A percentile compares a stretch with the other conserved stretches of the same genome.
These are phyloP conservation scores for Penicillium alfredii DNA, from an alignment of 495 filamentous ascomycete genomes.

Conservation along the genomic window DNA sequence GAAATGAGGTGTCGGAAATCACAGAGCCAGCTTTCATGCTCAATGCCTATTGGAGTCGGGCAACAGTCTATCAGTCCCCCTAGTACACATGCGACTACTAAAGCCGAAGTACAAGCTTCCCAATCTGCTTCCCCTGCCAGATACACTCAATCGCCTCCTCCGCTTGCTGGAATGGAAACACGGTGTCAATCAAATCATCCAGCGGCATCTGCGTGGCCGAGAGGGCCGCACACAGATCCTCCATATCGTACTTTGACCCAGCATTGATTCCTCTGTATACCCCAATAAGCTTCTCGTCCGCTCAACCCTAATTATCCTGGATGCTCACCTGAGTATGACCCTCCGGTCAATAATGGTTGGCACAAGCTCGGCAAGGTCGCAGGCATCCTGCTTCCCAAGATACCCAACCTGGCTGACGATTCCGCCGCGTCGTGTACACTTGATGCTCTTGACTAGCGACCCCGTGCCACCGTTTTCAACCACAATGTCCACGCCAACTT, in stretches of 20 bases:
- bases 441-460: slow-evolving; percentile 31
- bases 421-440: slow-evolving; percentile 30
- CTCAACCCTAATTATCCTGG: neutral
- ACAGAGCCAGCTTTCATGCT: no score
- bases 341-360: slow-evolving; percentile 30
- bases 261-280: slow-evolving; percentile 31
- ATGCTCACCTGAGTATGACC: slow-evolving; percentile 20
- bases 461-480: slow-evolving; percentile 33
- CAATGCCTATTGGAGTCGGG: no score
- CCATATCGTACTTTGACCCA: slow-evolving; percentile 32
- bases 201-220: slow-evolving; percentile 18
- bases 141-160: slow-evolving; percentile 33
- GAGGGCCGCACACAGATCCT: slow-evolving; percentile 28
- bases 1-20: no score
- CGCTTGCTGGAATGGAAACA: slow-evolving; percentile 28
- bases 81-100: no score
- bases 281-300: neutral
- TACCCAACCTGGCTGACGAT: slow-evolving; percentile 39
- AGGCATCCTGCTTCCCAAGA: slow-evolving; percentile 22
- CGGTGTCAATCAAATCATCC: slow-evolving; percentile 28
- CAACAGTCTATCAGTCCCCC: no score
- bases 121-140: slow-evolving; percentile 33
- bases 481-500: slow-evolving; percentile 35
- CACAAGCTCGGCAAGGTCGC: slow-evolving; percentile 22
- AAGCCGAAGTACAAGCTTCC: slow-evolving; percentile 30